Base-by-base conservation (phyloP, 2,329 filamentous ascomycete genomes). In the Chrysosporium queenslandicum region DNA sequence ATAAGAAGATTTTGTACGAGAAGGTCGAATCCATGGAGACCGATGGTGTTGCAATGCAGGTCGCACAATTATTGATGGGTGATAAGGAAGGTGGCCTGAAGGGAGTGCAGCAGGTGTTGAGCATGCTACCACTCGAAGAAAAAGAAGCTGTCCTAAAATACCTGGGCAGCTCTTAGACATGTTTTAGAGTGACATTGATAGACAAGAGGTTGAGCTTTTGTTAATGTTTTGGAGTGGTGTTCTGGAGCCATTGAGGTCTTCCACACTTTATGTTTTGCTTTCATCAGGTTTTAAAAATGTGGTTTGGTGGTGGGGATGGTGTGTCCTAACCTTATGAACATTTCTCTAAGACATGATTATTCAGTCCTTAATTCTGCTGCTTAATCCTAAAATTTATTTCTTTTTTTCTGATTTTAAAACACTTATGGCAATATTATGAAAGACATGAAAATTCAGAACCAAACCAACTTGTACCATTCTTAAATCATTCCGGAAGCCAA, bases 21-120 rank as follows among this genome's bases (percentile, higher is more conserved):
- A 94, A 92, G 80, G 81, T 97, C 25, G 89, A 96, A 68, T 72
- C 76, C 11, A 76, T 97, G 64, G 92, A 88, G 79, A 78, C 79
- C 4, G 87, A 95, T 55, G 78, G 81, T 39, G 77, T 86, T 25
- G 80, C 82, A 4, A 75, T 77, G 53, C 82, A 87, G 62, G 80
- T 88, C 60, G 84, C 87, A 6, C 78, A 82, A 48, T 64, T 87
- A 55, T 71, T 87, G 64, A 75, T 81, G 59, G 76, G 77, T 52
- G 82, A 85, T 65, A 80, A 80, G 64, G 79, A 82, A 58, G 81
- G 80, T 58, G 83, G 81, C 41, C 79, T 94, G 66, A 90, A 86
- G 77, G 91, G 92, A 63, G 82, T 98, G 20, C 83, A 88, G 63
- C 85, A 91, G 60, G 80, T 94, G 58, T 72, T 97, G 61, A 82